Conservation (phyloP, 2,329 filamentous ascomycete genomes). For the Endothia cerciana region DNA sequence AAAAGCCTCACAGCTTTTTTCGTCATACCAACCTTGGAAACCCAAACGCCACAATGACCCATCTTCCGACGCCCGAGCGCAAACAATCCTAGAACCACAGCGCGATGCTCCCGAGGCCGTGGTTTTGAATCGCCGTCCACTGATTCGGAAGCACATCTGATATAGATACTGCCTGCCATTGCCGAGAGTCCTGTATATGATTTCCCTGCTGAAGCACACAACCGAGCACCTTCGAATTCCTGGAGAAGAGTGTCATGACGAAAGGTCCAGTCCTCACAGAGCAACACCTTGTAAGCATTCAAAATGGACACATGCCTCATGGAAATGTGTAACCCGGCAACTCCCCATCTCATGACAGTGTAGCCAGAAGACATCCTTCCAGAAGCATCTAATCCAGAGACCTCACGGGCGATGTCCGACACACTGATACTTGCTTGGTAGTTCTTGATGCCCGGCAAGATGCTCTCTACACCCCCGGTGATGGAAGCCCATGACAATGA, state of each 20-base stretch:
- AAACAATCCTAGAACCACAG: not conserved
- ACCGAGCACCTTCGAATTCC: not conserved
- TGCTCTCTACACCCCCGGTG: not conserved
- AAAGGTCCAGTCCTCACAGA: not conserved
- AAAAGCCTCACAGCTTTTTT: not conserved
- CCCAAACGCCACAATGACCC: not conserved
- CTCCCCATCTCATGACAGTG: not conserved
- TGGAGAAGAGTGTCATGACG: not conserved
- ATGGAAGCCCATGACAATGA: slow-evolving; percentile 19
- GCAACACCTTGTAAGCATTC: no score
- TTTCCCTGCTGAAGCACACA: not conserved
- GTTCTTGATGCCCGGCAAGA: no score
- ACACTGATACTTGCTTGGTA: not conserved
- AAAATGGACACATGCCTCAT: not conserved
- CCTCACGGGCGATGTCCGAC: not conserved
- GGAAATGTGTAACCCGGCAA: not conserved
- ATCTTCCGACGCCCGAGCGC: not conserved
- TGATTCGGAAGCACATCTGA: not conserved
- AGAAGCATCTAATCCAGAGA: not conserved
- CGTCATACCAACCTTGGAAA: no score
- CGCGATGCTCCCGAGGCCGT: not conserved
- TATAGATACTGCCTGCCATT: not conserved
- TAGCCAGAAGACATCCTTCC: slow-evolving; percentile 4
- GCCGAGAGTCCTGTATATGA: not conserved
- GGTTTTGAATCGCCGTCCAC: not conserved